These are phyloP conservation scores for Tuber umbilicatum DNA, from an alignment of 495 filamentous ascomycete genomes.

Conservation along the genomic window DNA sequence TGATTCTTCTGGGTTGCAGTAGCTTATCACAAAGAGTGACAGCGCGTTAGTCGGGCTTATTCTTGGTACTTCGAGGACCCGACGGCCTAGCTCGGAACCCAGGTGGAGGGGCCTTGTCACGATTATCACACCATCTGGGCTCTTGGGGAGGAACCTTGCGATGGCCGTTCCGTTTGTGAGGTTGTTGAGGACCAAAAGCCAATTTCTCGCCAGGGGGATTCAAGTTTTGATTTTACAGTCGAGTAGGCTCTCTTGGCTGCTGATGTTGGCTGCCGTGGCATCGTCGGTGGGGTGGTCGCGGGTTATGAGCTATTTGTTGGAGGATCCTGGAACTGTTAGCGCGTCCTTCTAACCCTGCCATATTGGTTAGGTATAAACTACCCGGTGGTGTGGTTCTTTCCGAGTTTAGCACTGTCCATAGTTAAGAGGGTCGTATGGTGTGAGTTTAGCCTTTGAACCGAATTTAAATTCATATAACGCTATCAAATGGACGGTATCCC, in stretches of 20 bases:
- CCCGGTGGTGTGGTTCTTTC: too few relatives aligned
- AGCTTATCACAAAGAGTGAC: not conserved
- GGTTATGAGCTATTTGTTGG: not conserved
- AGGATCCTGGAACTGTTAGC: fast-evolving
- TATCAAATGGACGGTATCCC: too few relatives aligned
- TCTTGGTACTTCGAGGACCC: not conserved
- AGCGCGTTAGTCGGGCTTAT: not conserved
- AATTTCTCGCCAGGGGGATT: not conserved
- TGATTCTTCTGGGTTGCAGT: not conserved
- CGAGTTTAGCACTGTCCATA: too few relatives aligned
- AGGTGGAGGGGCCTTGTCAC: not conserved
- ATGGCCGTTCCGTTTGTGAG: not conserved
- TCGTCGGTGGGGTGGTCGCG: not conserved
- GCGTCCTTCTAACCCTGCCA: too few relatives aligned
- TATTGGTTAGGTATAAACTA: too few relatives aligned
- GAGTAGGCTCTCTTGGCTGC: not conserved
- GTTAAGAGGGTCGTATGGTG: too few relatives aligned
- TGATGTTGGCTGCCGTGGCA: not conserved
- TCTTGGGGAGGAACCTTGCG: not conserved
- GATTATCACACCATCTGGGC: not conserved
- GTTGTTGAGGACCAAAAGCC: not conserved
- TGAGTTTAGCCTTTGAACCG: too few relatives aligned
- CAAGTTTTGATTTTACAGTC: not conserved
- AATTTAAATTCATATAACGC: too few relatives aligned
- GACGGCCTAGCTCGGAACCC: not conserved